These are phyloP conservation scores for Colletotrichum sp. DNA, from an alignment of 2,329 filamentous ascomycete species.

Conservation along the genomic window DNA sequence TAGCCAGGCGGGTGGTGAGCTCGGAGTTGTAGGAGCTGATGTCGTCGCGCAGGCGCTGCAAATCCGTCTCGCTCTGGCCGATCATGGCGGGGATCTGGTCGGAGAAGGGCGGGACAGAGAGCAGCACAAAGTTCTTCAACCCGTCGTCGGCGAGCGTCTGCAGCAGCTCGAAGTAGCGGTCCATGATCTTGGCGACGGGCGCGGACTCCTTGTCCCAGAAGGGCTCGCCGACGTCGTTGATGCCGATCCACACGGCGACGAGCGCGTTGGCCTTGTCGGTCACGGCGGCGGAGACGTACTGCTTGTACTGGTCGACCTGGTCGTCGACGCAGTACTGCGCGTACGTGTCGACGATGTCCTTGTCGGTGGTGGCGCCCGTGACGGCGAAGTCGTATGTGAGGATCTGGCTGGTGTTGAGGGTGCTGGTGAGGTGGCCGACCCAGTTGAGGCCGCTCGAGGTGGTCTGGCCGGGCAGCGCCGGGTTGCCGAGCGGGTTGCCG, in stretches of 20 bases:
- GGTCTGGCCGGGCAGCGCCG: slow-evolving; percentile 53
- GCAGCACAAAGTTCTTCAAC: slow-evolving; percentile 50
- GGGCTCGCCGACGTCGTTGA: slow-evolving; percentile 60
- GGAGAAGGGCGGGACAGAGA: slow-evolving; percentile 48
- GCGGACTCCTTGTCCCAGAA: slow-evolving; percentile 40
- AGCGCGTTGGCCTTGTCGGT: slow-evolving; percentile 39
- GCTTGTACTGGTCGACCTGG: slow-evolving; percentile 50
- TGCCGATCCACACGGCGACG: slow-evolving; percentile 58
- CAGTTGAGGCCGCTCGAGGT: slow-evolving; percentile 52
- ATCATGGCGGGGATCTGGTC: slow-evolving; percentile 42
- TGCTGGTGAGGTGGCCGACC: slow-evolving; percentile 48
- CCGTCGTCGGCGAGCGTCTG: slow-evolving; percentile 48
- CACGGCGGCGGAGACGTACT: slow-evolving; percentile 42
- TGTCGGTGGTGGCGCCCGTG: slow-evolving; percentile 55
- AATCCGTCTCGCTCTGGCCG: slow-evolving; percentile 13
- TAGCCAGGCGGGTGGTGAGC: slow-evolving; percentile 29
- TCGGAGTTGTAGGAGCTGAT: slow-evolving; percentile 42
- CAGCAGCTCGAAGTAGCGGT: slow-evolving; percentile 46
- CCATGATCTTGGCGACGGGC: slow-evolving; percentile 39
- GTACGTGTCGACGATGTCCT: slow-evolving; percentile 53
- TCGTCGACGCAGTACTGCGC: slow-evolving; percentile 56
- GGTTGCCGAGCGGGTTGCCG: slow-evolving; percentile 66
- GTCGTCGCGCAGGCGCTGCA: slow-evolving; percentile 25
- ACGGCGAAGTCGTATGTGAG: slow-evolving; percentile 56
- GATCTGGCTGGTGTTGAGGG: slow-evolving; percentile 44